Percentiles rank a stretch among this genome's conserved stretches.
Conservation (phyloP, 164 flowering plant species). For the Vitis amurensis region DNA sequence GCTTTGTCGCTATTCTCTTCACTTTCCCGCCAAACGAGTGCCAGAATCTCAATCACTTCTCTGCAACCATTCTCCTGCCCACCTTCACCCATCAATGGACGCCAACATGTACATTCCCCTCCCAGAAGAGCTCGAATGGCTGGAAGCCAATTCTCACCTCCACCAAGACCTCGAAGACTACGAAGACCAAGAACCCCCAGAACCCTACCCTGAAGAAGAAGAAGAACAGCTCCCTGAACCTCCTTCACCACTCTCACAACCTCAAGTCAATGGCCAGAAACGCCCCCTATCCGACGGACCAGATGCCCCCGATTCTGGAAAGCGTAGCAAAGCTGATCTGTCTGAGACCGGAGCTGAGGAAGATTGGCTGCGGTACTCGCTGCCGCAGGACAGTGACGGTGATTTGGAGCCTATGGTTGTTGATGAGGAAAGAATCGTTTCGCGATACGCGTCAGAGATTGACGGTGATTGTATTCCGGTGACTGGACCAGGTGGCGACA, state of each 20-base stretch:
- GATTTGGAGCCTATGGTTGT: slow-evolving; percentile 11
- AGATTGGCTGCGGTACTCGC: slow-evolving; percentile 71
- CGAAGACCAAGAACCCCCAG: too few relatives aligned
- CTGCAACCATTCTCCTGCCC: too few relatives aligned
- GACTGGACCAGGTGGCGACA: slow-evolving; percentile 70
- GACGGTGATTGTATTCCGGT: slow-evolving; percentile 87
- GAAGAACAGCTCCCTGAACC: slow-evolving; percentile 9
- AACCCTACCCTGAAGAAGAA: not conserved
- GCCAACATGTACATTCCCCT: too few relatives aligned
- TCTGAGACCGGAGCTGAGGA: slow-evolving; percentile 33
- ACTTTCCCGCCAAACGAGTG: too few relatives aligned
- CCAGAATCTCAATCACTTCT: too few relatives aligned
- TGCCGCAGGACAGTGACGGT: slow-evolving; percentile 13
- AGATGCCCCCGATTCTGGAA: slow-evolving; percentile 4
- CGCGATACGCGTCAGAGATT: slow-evolving; percentile 70
- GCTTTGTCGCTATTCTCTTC: too few relatives aligned
- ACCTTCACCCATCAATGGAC: too few relatives aligned
- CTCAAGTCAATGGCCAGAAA: slow-evolving; percentile 38
- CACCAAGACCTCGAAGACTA: too few relatives aligned
- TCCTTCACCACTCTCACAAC: slow-evolving; percentile 4
- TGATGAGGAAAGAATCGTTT: slow-evolving; percentile 50
- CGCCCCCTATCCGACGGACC: slow-evolving; percentile 33
- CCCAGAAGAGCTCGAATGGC: too few relatives aligned
- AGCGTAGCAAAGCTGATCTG: slow-evolving; percentile 30
- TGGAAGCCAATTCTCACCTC: too few relatives aligned